Evolutionary conservation across 768 basidiomycete species (phyloP), one percentile per base, ranked within the genome.

Genomic region (Kwoniella sp.): DNA sequence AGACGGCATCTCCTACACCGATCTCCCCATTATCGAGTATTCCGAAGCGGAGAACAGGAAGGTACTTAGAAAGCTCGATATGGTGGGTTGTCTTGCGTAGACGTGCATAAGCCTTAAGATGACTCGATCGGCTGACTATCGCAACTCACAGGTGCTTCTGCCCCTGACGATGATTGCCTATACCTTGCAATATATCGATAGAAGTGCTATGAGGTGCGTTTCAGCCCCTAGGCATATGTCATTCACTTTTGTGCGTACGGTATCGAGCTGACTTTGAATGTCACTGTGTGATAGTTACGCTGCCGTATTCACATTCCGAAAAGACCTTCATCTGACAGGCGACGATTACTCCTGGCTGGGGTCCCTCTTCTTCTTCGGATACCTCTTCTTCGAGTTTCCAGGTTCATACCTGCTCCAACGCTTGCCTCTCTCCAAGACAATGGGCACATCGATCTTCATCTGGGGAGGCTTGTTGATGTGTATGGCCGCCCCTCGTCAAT

Each of bases 321-420:
- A 67, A 60, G 68, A 74, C 41, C 66, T 68, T 23, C 50, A 68
- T 34, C 57, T 74, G 26, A 70, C 60, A 0, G 41, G 65, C 1
- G 58, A 53, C 34, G 51, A 74, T 30, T 74, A 74, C 54, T 61
- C 68, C 8, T 70, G 67, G 64, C 63, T 74, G 25, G 73, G 70
- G 4, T 69, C 67, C 13, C 55, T 67, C 61, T 72, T 72, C 63
- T 72, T 66, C 62, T 61, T 72, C 23, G 71, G 71, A 20, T 72
- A 74, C 59, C 68, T 74, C 15, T 60, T 72, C 59, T 71, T 71
- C 53, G 68, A 69, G 51, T 71, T 70, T 23, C 73, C 73, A 8
- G 69, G 69, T 23, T 68, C 66, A n/a, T 65, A 57, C 37, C 31
- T 69, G 7, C 66, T 74, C n/a, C 70, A 71, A 54, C 68, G 66